Percentiles rank a stretch among this genome's conserved stretches.
Evolutionary conservation across 2,329 filamentous ascomycete genomes (phyloP).

Genomic region (Mycosphaerella arachidis): DNA sequence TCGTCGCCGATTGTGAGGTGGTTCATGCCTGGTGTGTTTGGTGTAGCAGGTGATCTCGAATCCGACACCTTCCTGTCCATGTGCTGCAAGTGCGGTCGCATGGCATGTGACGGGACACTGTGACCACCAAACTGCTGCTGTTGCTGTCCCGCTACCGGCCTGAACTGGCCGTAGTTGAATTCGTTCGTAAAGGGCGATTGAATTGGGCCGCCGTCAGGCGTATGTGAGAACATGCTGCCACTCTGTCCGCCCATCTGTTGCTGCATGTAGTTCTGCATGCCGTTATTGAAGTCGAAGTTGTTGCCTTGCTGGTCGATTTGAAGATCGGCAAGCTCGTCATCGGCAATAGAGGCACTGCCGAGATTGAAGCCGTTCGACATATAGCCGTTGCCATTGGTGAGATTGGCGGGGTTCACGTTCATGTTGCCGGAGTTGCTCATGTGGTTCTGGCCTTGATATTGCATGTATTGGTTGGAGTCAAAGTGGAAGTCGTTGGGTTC

Average conservation of each 20-base stretch:
- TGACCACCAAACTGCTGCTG: constrained; percentile 38
- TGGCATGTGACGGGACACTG: constrained; percentile 33
- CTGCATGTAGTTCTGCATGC: constrained; percentile 46
- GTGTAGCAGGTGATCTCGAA: constrained; percentile 74
- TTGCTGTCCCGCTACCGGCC: constrained; percentile 57
- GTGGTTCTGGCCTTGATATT: constrained; percentile 25
- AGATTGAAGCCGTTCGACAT: constrained; percentile 65
- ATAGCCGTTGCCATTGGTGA: constrained; percentile 57
- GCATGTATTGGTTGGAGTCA: constrained; percentile 40
- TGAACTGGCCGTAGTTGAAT: constrained; percentile 74
- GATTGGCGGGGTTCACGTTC: constrained; percentile 76
- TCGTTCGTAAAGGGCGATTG: constrained; percentile 79
- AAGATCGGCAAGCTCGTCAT: constrained; percentile 83
- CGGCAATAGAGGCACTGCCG: constrained; percentile 73
- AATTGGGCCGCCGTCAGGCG: constrained; percentile 85
- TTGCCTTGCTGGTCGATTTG: constrained; percentile 35
- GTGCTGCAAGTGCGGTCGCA: constrained; percentile 18
- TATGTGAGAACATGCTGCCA: constrained; percentile 76
- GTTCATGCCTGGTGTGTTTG: constrained; percentile 74
- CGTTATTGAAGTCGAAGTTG: constrained; percentile 40
- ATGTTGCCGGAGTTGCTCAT: constrained; percentile 43
- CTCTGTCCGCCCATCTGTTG: constrained; percentile 58
- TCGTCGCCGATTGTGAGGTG: constrained; percentile 66
- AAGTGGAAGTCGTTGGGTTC: constrained; percentile 61
- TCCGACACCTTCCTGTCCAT: constrained; percentile 63